Conservation (phyloP, 1,139 yeast species). For the Suhomyces wounanorum region DNA sequence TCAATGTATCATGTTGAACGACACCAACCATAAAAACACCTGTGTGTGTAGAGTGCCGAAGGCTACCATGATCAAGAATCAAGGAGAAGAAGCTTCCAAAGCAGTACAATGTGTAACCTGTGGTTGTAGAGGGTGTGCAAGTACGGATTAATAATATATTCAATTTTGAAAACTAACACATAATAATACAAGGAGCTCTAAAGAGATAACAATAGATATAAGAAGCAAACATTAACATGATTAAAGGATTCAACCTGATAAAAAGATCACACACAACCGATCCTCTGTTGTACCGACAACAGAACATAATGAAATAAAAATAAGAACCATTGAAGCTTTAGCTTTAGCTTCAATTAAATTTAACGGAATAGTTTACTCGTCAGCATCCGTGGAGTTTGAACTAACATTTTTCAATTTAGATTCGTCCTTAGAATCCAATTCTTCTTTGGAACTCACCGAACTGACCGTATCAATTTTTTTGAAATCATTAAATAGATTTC, state of each 20-base stretch:
- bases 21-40: constrained; percentile 63
- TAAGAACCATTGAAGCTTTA: neutral
- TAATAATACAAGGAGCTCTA: constrained; percentile 11
- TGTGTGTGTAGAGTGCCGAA: constrained; percentile 90
- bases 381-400: constrained; percentile 11
- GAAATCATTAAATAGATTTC: constrained; percentile 25
- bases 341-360: neutral
- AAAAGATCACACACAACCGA: constrained; percentile 5
- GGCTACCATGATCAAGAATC: constrained; percentile 34
- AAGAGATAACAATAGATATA: neutral
- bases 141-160: constrained; percentile 54
- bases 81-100: constrained; percentile 38
- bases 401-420: constrained; percentile 3
- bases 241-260: constrained; percentile 1
- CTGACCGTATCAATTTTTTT: constrained; percentile 17
- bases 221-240: constrained; percentile 5
- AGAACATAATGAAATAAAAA: constrained; percentile 8
- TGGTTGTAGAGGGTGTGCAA: constrained; percentile 89
- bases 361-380: constrained; percentile 5
- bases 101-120: constrained; percentile 73
- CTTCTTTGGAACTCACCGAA: constrained; percentile 12
- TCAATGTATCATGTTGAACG: constrained; percentile 69
- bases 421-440: constrained; percentile 6
- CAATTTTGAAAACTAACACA: constrained; percentile 2
- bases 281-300: constrained; percentile 9